Conservation (phyloP, 352 stramenopile species). For the Phytophthora vignae region DNA sequence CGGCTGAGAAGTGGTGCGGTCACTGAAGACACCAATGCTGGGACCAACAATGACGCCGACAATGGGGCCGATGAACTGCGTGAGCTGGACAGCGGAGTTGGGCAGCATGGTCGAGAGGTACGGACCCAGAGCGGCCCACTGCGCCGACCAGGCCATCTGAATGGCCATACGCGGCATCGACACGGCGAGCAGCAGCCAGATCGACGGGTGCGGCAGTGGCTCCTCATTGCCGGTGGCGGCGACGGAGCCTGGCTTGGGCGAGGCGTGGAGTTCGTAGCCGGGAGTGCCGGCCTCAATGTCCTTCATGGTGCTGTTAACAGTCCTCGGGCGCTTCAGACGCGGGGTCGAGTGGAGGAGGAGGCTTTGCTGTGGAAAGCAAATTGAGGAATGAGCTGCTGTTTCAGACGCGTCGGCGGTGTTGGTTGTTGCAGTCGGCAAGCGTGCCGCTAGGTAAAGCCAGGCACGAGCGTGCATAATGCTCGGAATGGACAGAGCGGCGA, state of each 20-base stretch:
- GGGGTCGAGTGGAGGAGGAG: constrained; percentile 1
- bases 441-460: constrained; percentile 17
- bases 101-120: constrained; percentile 54
- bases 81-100: constrained; percentile 44
- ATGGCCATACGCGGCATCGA: constrained; percentile 43
- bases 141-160: constrained; percentile 41
- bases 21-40: constrained; percentile 40
- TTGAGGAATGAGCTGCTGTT: constrained; percentile 32
- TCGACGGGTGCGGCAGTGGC: constrained; percentile 35
- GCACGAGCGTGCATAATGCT: constrained; percentile 22
- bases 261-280: constrained; percentile 34
- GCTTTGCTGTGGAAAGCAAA: constrained; percentile 32
- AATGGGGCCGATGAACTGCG: constrained; percentile 36
- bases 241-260: constrained; percentile 31
- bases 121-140: constrained; percentile 47
- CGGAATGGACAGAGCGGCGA: constrained; percentile 24
- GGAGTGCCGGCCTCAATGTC: constrained; percentile 35
- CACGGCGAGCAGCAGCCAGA: constrained; percentile 32
- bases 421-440: constrained; percentile 18
- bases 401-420: constrained; percentile 11
- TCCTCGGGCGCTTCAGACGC: constrained; percentile 11
- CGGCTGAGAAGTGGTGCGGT: constrained; percentile 53
- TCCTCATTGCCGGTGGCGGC: constrained; percentile 20
- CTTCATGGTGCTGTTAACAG: constrained; percentile 23
- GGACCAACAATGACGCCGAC: constrained; percentile 36